Percentiles rank a stretch among this genome's conserved stretches.
Conservation (phyloP, 495 filamentous ascomycete genomes). For the Aspergillus incahuasiensis region DNA sequence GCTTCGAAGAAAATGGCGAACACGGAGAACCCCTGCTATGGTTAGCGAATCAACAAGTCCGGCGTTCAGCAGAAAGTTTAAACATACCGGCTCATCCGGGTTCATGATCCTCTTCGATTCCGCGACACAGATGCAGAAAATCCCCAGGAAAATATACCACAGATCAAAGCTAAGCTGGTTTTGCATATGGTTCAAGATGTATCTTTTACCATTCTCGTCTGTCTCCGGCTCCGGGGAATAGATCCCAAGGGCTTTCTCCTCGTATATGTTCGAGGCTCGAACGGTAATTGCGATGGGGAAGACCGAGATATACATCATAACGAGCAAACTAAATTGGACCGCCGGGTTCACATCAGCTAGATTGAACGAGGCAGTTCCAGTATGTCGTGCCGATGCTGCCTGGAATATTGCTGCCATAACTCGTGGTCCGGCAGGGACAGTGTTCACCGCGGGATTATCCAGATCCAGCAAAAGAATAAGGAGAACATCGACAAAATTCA, state of each 20-base stretch:
- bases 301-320: conserved; percentile 74
- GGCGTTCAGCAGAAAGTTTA: not conserved
- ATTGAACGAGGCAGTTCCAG: conserved; percentile 54
- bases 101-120: conserved; percentile 49
- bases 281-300: conserved; percentile 74
- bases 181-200: conserved; percentile 53
- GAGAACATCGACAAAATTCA: conserved; percentile 55
- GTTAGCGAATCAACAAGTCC: conserved; percentile 1
- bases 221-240: conserved; percentile 49
- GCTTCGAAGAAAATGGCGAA: conserved; percentile 83
- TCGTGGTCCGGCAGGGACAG: conserved; percentile 26
- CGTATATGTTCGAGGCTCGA: conserved; percentile 60
- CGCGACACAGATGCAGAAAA: conserved; percentile 55
- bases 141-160: conserved; percentile 61
- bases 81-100: conserved; percentile 37
- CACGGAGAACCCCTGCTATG: conserved; percentile 32
- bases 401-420: conserved; percentile 58
- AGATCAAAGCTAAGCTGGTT: conserved; percentile 60
- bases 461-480: conserved; percentile 58
- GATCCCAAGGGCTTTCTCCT: conserved; percentile 66
- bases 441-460: conserved; percentile 28
- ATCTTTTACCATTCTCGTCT: conserved; percentile 34
- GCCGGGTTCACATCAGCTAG: conserved; percentile 54
- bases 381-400: conserved; percentile 54
- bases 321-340: conserved; percentile 54